Conservation (phyloP, 2,329 filamentous ascomycete species). For the Cordyceps cateniannulata region DNA sequence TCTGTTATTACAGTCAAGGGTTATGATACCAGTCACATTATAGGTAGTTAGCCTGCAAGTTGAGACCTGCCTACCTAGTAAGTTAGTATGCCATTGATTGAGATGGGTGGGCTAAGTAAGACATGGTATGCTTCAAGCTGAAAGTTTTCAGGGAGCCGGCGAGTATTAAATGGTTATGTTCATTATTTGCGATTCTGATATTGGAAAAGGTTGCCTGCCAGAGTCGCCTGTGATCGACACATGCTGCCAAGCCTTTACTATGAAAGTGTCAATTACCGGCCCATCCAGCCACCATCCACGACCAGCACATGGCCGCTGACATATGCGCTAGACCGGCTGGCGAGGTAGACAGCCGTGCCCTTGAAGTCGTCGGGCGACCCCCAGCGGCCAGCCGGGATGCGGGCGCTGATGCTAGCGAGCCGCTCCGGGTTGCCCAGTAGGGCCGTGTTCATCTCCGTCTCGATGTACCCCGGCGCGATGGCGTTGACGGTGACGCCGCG, state of each 20-base stretch:
- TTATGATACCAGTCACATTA: no score
- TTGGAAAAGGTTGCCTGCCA: no score
- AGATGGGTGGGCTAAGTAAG: no score
- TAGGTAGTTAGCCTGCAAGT: no score
- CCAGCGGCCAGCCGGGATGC: conserved; percentile 83
- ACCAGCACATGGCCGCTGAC: conserved; percentile 76
- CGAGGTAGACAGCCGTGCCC: conserved; percentile 71
- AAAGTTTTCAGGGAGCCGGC: no score
- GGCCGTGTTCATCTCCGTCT: conserved; percentile 89
- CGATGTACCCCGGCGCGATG: conserved; percentile 84
- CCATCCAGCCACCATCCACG: conserved; percentile 93
- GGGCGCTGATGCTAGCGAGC: conserved; percentile 64
- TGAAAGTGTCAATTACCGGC: conserved; percentile 45
- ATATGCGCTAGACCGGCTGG: conserved; percentile 70
- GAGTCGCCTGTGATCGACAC: neutral
- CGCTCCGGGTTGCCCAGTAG: conserved; percentile 66
- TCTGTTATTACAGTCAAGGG: no score
- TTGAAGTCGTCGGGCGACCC: conserved; percentile 82
- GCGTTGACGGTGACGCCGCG: conserved; percentile 79
- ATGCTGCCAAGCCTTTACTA: neutral
- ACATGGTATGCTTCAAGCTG: no score
- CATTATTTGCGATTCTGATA: no score
- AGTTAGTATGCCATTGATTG: no score
- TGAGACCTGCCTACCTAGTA: no score
- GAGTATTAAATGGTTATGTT: no score